phyloP scores from a whole-genome alignment of 345 rosid species.

The Raphanus sativus region DNA sequence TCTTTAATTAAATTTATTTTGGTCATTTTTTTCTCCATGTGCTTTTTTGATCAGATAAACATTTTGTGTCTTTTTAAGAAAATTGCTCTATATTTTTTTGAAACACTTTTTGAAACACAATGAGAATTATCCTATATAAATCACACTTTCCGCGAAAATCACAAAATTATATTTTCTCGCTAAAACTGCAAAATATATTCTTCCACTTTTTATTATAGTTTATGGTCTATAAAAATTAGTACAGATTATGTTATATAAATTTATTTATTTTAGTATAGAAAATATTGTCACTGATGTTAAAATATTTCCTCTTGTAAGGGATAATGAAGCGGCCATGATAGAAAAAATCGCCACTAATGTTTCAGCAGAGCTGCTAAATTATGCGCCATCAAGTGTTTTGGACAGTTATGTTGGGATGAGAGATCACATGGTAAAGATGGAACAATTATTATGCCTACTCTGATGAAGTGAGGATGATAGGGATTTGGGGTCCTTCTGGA shows the following conservation, averaged over 20 bases:
- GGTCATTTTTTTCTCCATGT: too few relatives aligned
- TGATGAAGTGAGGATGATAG: constrained; percentile 30
- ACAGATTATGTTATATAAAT: background rate
- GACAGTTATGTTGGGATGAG: constrained; percentile 31
- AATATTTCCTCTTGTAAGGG: background rate
- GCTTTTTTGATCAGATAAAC: too few relatives aligned
- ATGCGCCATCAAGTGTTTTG: background rate
- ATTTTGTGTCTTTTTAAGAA: too few relatives aligned
- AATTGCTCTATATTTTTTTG: too few relatives aligned
- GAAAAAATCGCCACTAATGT: constrained; percentile 19
- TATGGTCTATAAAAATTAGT: background rate
- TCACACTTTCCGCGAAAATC: too few relatives aligned
- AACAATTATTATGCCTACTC: background rate
- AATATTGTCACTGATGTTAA: background rate
- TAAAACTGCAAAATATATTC: too few relatives aligned
- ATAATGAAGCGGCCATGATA: constrained; percentile 20
- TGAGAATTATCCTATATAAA: too few relatives aligned
- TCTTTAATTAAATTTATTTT: too few relatives aligned
- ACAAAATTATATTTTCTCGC: too few relatives aligned
- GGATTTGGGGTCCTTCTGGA: constrained; percentile 45
- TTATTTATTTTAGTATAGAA: background rate
- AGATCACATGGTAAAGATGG: background rate
- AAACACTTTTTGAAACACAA: too few relatives aligned
- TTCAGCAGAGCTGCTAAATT: background rate
- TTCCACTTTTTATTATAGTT: background rate